Conservation (phyloP, 2,329 filamentous ascomycete species). For the Cladosporium sp. region DNA sequence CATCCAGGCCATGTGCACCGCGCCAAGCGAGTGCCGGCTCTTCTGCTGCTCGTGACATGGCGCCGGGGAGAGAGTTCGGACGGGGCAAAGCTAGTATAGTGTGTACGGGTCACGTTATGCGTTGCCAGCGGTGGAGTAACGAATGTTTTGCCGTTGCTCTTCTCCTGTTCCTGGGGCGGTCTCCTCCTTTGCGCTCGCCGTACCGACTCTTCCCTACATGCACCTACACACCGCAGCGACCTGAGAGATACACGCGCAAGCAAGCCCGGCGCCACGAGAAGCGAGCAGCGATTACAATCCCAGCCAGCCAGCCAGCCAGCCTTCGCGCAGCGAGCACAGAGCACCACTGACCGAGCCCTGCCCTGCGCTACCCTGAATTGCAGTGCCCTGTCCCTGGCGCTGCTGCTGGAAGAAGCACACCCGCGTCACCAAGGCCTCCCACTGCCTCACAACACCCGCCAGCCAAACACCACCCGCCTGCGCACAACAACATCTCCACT, state of each 20-base stretch:
- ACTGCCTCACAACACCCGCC: not conserved
- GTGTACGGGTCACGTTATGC: not conserved
- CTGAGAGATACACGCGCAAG: no score
- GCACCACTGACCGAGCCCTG: not conserved
- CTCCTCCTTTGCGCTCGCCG: not conserved
- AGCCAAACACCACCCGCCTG: not conserved
- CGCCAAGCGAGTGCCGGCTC: not conserved
- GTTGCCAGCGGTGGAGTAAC: not conserved
- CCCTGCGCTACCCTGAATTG: no score
- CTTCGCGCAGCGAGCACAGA: not conserved
- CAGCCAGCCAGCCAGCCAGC: not conserved
- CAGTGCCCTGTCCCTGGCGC: not conserved
- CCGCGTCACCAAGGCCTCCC: not conserved
- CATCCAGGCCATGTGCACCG: no score
- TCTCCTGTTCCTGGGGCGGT: not conserved
- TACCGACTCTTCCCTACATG: not conserved
- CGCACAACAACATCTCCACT: not conserved
- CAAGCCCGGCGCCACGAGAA: no score
- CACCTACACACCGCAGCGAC: no score
- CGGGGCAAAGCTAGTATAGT: not conserved
- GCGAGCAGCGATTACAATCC: no score
- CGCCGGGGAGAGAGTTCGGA: slow-evolving; percentile 1
- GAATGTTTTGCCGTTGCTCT: not conserved
- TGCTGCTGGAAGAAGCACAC: not conserved
- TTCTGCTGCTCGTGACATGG: not conserved